phyloP scores from a whole-genome alignment of 83 land plant genomes.

The Thuja plicata region DNA sequence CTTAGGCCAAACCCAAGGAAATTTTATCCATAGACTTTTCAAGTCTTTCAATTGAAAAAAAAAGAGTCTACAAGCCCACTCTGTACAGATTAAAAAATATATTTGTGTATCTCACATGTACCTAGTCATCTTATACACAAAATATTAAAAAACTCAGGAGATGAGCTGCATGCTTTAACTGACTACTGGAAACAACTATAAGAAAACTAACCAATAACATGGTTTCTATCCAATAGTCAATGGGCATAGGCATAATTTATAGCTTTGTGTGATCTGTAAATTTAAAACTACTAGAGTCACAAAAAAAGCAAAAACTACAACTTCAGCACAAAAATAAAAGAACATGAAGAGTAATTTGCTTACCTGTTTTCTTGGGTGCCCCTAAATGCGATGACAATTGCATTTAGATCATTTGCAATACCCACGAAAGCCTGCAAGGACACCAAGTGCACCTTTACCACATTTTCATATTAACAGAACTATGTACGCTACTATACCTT shows the following conservation, averaged over 20 bases:
- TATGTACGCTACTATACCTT: not conserved
- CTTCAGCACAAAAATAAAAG: not conserved
- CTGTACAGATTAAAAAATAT: not conserved
- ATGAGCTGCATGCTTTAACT: not conserved
- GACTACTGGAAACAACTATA: not conserved
- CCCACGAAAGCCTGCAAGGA: constrained; percentile 84
- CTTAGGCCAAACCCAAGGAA: not conserved
- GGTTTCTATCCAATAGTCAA: not conserved
- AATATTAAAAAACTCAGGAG: not conserved
- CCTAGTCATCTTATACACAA: not conserved
- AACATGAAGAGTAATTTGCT: not conserved
- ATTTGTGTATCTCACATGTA: not conserved
- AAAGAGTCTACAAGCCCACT: not conserved
- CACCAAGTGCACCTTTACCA: not conserved
- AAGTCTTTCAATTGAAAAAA: not conserved
- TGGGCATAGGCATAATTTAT: not conserved
- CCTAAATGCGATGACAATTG: constrained; percentile 90
- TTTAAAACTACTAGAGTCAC: not conserved
- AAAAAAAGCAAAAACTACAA: not conserved
- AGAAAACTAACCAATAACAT: not conserved
- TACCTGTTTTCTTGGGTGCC: constrained; percentile 94
- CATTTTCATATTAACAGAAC: not conserved
- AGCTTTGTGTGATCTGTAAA: not conserved
- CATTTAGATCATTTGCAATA: constrained; percentile 69
- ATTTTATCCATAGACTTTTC: not conserved